phyloP scores from a whole-genome alignment of 371 early-diverging fungal species.

The Apophysomyces trapeziformis region DNA sequence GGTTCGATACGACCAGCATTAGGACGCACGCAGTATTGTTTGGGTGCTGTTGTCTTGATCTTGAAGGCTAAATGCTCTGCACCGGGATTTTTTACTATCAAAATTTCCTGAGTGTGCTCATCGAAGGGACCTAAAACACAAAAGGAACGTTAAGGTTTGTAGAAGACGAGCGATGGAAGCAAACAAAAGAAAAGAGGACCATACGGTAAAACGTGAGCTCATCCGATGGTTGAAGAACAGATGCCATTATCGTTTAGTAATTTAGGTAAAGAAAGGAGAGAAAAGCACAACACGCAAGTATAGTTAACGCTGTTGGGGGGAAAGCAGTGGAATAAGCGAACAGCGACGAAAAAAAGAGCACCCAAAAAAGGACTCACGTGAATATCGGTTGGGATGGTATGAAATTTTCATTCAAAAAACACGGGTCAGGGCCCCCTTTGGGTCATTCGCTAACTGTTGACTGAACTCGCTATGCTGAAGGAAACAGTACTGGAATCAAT shows the following conservation, averaged over 20 bases:
- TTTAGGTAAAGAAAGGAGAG: background rate
- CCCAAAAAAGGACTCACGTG: no score
- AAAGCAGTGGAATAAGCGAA: background rate
- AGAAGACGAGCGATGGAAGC: background rate
- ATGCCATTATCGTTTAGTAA: conserved; percentile 14
- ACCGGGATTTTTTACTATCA: conserved; percentile 63
- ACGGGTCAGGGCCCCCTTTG: no score
- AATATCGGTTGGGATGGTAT: no score
- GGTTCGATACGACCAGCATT: conserved; percentile 81
- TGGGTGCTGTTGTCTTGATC: conserved; percentile 93
- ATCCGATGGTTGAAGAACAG: conserved; percentile 20
- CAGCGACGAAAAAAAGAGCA: no score
- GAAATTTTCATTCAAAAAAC: no score
- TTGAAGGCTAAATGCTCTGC: conserved; percentile 77
- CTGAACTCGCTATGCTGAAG: no score
- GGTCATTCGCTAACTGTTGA: no score
- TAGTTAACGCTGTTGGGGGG: background rate
- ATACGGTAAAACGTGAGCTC: conserved; percentile 22
- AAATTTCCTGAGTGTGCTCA: conserved; percentile 51
- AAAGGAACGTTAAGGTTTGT: background rate
- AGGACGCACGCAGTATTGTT: conserved; percentile 89
- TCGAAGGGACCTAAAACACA: conserved; percentile 69
- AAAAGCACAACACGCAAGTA: background rate
- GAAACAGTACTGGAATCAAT: no score
- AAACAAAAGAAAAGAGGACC: background rate